Conservation (phyloP, 768 basidiomycete genomes). For the Leccinum variicolor region DNA sequence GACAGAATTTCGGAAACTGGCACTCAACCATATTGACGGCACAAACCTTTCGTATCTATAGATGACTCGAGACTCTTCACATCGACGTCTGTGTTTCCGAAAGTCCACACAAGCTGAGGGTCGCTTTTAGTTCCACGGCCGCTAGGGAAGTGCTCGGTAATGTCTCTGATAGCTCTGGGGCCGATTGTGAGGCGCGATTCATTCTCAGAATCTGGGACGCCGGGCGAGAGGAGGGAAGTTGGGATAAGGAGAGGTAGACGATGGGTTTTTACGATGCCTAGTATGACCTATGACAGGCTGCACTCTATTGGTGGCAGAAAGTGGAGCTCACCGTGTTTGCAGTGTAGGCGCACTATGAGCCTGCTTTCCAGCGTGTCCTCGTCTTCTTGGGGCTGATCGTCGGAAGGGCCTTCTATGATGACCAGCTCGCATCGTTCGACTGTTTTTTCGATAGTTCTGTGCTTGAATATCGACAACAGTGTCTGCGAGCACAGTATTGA, state of each 20-base stretch:
- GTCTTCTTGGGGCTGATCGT: constrained; percentile 32
- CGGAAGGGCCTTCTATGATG: constrained; percentile 51
- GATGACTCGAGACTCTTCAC: constrained; percentile 68
- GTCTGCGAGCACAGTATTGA: constrained; percentile 40
- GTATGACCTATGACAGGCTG: constrained; percentile 6
- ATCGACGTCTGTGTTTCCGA: constrained; percentile 62
- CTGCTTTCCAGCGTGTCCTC: constrained; percentile 67
- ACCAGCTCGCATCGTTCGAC: constrained; percentile 76
- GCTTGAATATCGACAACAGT: constrained; percentile 70
- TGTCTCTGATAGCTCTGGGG: constrained; percentile 67
- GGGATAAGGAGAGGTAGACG: constrained; percentile 59
- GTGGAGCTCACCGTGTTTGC: constrained; percentile 67
- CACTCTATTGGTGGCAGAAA: not conserved
- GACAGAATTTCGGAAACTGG: not conserved
- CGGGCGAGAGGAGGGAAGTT: constrained; percentile 60
- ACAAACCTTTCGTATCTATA: constrained; percentile 59
- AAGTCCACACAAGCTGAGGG: constrained; percentile 81
- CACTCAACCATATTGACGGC: not conserved
- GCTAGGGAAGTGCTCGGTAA: constrained; percentile 78
- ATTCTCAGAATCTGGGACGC: constrained; percentile 50
- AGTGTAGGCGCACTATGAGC: constrained; percentile 68
- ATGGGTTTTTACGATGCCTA: constrained; percentile 83
- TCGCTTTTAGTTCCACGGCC: constrained; percentile 63
- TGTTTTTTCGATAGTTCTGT: constrained; percentile 69
- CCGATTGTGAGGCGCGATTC: constrained; percentile 72